These are phyloP conservation scores for Verticillium isaacii DNA, from an alignment of 2,329 filamentous ascomycete genomes.

Conservation along the genomic window DNA sequence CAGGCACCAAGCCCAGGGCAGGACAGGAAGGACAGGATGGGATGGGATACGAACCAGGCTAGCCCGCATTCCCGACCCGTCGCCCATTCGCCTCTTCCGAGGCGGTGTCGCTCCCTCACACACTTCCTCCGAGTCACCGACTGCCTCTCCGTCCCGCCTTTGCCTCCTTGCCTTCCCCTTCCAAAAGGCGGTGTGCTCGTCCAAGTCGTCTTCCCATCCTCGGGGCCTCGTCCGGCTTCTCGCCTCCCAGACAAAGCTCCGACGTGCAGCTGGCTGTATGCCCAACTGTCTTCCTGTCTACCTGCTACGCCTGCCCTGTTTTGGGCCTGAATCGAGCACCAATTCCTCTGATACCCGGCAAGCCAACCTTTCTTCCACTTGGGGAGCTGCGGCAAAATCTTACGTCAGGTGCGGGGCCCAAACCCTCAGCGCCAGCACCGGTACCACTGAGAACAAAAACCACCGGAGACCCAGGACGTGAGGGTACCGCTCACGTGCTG, in stretches of 20 bases:
- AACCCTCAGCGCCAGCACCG: neutral
- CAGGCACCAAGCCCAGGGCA: neutral
- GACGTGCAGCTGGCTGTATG: neutral
- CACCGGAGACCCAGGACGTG: neutral
- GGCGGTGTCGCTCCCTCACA: neutral
- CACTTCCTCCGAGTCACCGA: neutral
- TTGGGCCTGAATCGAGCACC: neutral
- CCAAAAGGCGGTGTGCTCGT: neutral
- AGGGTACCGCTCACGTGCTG: neutral
- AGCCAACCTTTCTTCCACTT: neutral
- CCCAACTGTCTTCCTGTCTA: neutral
- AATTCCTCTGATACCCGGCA: neutral
- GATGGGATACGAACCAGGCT: neutral
- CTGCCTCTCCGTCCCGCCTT: neutral
- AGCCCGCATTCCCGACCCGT: neutral
- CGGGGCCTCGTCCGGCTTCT: neutral
- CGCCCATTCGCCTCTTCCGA: neutral
- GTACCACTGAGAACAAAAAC: too few relatives aligned
- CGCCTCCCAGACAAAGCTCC: neutral
- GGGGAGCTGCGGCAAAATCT: neutral
- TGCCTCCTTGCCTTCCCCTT: neutral
- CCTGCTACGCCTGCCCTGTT: neutral
- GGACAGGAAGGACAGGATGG: neutral
- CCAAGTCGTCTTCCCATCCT: neutral
- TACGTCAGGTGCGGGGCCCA: neutral